A percentile compares a stretch with the other conserved stretches of the same genome.
phyloP scores from a whole-genome alignment of 1,139 yeast genomes.

The Geotrichum klebahnii region DNA sequence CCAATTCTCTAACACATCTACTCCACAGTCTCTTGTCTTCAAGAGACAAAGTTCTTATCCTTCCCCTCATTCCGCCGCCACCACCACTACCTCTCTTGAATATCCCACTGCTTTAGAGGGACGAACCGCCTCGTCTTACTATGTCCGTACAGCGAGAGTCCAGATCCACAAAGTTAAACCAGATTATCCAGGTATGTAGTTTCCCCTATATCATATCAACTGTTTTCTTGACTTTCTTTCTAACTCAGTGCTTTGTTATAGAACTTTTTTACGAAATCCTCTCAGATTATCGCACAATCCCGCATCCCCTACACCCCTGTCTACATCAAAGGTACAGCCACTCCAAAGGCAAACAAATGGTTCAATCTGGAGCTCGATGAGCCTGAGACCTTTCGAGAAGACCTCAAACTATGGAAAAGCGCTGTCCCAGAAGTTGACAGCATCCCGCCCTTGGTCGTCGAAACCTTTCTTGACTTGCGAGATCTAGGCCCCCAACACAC shows the following conservation, averaged over 20 bases:
- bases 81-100: not conserved
- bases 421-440: constrained; percentile 30
- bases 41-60: not conserved
- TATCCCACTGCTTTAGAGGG: not conserved
- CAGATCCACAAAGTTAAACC: constrained; percentile 36
- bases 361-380: constrained; percentile 61
- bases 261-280: constrained; percentile 69
- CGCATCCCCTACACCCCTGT: constrained; percentile 33
- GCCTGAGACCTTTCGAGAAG: constrained; percentile 50
- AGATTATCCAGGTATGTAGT: constrained; percentile 40
- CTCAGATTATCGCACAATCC: constrained; percentile 53
- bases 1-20: not conserved
- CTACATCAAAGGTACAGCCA: constrained; percentile 25
- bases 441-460: constrained; percentile 78
- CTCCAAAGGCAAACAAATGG: constrained; percentile 43
- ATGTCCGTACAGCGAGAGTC: constrained; percentile 11
- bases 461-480: constrained; percentile 72
- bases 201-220: not conserved
- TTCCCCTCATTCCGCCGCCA: no score
- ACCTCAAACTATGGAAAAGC: constrained; percentile 57
- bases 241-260: constrained; percentile 29
- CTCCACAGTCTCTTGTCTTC: not conserved
- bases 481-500: constrained; percentile 57
- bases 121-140: not conserved
- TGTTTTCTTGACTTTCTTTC: not conserved